phyloP scores from a whole-genome alignment of 352 stramenopile genomes.

The Vaucheria bursata region DNA sequence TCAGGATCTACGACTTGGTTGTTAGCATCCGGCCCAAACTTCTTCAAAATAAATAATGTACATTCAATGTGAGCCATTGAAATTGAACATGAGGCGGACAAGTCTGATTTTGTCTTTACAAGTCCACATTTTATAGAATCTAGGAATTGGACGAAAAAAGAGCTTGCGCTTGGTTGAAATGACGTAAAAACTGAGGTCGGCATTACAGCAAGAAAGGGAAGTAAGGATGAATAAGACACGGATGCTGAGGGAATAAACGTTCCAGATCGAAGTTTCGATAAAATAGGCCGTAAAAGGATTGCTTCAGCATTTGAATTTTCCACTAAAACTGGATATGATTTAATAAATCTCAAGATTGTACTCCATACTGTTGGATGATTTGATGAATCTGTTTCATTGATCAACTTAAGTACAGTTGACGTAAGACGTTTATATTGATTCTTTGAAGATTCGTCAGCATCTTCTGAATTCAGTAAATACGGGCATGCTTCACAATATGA shows the following conservation, averaged over 20 bases:
- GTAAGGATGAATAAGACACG: slow-evolving; percentile 28
- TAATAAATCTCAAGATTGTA: slow-evolving; percentile 11
- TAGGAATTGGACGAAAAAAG: slow-evolving; percentile 16
- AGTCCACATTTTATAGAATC: slow-evolving; percentile 22
- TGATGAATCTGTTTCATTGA: slow-evolving; percentile 22
- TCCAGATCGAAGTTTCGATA: slow-evolving; percentile 29
- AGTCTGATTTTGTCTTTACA: not conserved
- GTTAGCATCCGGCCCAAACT: no score
- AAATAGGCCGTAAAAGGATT: slow-evolving; percentile 24
- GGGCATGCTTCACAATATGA: slow-evolving; percentile 19
- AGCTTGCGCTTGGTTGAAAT: not conserved
- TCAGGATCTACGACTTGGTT: no score
- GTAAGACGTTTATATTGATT: not conserved
- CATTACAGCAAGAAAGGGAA: slow-evolving; percentile 26
- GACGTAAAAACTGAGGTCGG: not conserved
- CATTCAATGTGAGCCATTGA: slow-evolving; percentile 24
- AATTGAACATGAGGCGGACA: not conserved
- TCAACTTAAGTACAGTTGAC: slow-evolving; percentile 9
- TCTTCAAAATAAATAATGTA: slow-evolving; percentile 21
- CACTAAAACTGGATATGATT: not conserved
- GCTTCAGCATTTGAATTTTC: not conserved
- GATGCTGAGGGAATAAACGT: slow-evolving; percentile 25
- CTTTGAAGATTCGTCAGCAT: not conserved
- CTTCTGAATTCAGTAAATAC: not conserved
- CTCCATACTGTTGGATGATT: slow-evolving; percentile 37